Evolutionary conservation across 441 rosid genomes (phyloP).

Genomic region (Corymbia calophylla): DNA sequence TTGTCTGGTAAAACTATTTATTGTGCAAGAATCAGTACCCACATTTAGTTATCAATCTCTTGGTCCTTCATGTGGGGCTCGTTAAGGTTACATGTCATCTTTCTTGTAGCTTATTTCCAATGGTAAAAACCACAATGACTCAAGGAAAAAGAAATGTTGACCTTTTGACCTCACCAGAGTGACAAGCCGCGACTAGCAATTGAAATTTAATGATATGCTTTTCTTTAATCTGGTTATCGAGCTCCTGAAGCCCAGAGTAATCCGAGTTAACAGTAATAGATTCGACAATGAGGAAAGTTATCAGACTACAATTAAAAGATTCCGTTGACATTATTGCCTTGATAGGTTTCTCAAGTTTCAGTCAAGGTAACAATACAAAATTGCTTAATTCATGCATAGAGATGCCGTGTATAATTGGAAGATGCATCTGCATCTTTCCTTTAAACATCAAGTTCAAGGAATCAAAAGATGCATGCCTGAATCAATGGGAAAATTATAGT

Average conservation of each 20-base stretch:
- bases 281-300: neutral
- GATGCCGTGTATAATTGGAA: neutral
- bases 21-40: neutral
- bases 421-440: neutral
- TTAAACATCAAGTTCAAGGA: neutral
- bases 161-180: neutral
- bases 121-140: neutral
- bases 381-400: neutral
- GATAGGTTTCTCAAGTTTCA: neutral
- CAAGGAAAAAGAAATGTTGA: neutral
- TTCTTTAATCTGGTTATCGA: neutral
- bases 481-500: neutral
- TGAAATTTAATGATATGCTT: neutral
- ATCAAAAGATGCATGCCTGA: neutral
- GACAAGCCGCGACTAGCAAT: neutral
- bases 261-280: neutral
- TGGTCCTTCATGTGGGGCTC: neutral
- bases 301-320: neutral
- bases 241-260: neutral
- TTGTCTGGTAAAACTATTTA: neutral
- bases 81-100: neutral
- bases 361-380: neutral
- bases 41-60: neutral
- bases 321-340: neutral
- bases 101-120: neutral